These are phyloP conservation scores for Whalleya microplaca DNA, from an alignment of 2,329 filamentous ascomycete genomes.

Conservation along the genomic window DNA sequence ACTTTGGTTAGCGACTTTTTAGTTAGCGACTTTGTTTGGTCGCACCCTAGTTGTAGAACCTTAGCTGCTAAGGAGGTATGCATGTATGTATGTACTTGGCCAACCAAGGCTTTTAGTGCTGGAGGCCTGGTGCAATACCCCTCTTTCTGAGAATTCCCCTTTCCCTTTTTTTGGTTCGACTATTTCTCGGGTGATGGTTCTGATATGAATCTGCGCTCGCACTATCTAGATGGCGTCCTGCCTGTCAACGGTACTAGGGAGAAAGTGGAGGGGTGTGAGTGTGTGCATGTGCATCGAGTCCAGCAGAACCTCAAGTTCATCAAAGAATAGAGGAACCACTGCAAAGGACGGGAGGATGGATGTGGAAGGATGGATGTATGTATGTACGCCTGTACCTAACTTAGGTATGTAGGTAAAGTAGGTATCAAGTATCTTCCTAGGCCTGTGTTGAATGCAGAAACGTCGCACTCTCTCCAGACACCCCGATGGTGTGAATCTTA, in stretches of 20 bases:
- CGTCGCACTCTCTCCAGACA: not conserved
- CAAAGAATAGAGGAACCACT: not conserved
- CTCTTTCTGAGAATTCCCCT: not conserved
- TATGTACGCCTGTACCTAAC: too few species aligned
- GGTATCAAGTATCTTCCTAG: not conserved
- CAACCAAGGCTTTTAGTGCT: not conserved
- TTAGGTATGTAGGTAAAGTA: too few species aligned
- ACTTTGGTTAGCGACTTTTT: too few species aligned
- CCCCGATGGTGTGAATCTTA: not conserved
- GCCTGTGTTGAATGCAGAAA: not conserved
- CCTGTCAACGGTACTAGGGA: not conserved
- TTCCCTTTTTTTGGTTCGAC: not conserved
- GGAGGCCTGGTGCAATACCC: not conserved
- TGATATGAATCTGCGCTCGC: not conserved
- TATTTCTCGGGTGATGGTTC: not conserved
- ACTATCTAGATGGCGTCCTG: not conserved
- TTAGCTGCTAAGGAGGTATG: too few species aligned
- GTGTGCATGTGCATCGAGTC: not conserved
- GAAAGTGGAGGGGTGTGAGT: not conserved
- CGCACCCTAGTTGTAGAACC: not conserved
- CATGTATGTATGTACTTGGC: not conserved
- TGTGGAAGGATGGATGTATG: not conserved
- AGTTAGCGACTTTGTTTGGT: not conserved
- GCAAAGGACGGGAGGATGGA: not conserved
- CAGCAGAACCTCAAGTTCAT: not conserved